Percentiles rank a stretch among this genome's conserved stretches.
Evolutionary conservation across 129 eudicot genomes (phyloP).

Genomic region (Centrapalus pauciflorus): DNA sequence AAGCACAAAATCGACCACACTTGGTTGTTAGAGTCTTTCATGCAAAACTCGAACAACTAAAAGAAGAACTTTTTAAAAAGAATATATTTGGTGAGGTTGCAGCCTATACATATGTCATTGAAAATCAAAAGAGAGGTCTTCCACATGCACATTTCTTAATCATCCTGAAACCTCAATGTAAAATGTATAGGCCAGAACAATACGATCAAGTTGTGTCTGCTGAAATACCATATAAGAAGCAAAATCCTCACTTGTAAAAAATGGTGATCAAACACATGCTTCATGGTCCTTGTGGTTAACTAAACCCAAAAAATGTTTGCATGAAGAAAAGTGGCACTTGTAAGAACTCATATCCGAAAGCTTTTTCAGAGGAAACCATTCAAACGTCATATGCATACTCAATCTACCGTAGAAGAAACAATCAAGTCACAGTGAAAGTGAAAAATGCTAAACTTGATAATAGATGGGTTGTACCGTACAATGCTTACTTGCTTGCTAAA

Average conservation of each 20-base stretch:
- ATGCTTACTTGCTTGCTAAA: too few relatives aligned
- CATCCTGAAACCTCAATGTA: slow-evolving; percentile 20
- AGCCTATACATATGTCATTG: slow-evolving; percentile 8
- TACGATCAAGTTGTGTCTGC: slow-evolving; percentile 20
- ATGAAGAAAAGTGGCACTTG: slow-evolving; percentile 14
- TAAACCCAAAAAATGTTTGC: slow-evolving; percentile 5
- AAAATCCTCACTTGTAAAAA: background rate
- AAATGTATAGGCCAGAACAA: slow-evolving; percentile 1
- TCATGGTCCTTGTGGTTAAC: slow-evolving; percentile 33
- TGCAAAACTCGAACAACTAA: background rate
- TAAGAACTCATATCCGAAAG: slow-evolving; percentile 13
- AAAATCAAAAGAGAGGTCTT: slow-evolving; percentile 21
- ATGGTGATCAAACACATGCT: slow-evolving; percentile 26
- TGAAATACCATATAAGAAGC: slow-evolving; percentile 16
- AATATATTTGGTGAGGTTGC: slow-evolving; percentile 16
- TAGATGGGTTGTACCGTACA: slow-evolving; percentile 27
- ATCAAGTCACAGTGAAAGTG: background rate
- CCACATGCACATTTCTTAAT: too few relatives aligned
- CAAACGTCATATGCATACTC: slow-evolving; percentile 22
- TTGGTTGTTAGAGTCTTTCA: background rate
- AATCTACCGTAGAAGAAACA: slow-evolving; percentile 8
- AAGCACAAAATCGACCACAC: background rate
- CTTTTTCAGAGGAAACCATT: background rate
- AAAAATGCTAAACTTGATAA: slow-evolving; percentile 3
- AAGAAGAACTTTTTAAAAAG: background rate